Base-by-base conservation (phyloP, 208 protist genomes). In the Trypanosoma platydactyli region DNA sequence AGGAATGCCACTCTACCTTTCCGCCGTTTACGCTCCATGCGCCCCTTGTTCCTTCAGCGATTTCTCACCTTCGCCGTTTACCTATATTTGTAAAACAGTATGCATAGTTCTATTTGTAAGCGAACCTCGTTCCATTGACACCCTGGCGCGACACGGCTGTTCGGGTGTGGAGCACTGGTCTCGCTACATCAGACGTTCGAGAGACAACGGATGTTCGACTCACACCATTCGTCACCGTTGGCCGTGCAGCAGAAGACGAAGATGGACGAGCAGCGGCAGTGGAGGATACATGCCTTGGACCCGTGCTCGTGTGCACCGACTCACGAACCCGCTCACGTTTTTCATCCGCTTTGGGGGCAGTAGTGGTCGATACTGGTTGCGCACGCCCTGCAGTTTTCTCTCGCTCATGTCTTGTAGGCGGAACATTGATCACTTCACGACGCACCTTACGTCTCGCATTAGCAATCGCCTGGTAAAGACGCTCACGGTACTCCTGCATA, bases 401-500 rank as follows among this genome's bases (percentile, higher is more conserved):
- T 5, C 22, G 29, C 9, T 41, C 50, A 0, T 11, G 25, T 22
- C n/a, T 58, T 40, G 50, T 18, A 22, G 27, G 15, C 50, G 20
- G 16, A 7, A 41, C 44, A 0, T 24, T 29, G 5, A 53, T 24
- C 50, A 50, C 50, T 51, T 72, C 67, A 0, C 67, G 67, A 5
- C 67, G 67, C 27, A 65, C 67, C 27, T 52, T 72, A 16, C 81
- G 76, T 15, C 78, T 64, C 2, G 69, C 68, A 25, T 72, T 76
- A 27, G 84, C 88, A 53, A 97, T 97, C 64, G 96, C 90, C 42
- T 82, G 64, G 67, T 98, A 98, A 15, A 98, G 78, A 18, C 80
- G 81, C 55, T 97, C 91, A 16, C 96, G 84, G 80, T 98, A 98
- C 68, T 98, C 91, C 53, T 88, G 79, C 53, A 98, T 73, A 3